Percentiles rank a stretch among this genome's conserved stretches.
These are phyloP conservation scores for Chaetothyriales sp. DNA, from an alignment of 2,329 filamentous ascomycete genomes.

Conservation along the genomic window DNA sequence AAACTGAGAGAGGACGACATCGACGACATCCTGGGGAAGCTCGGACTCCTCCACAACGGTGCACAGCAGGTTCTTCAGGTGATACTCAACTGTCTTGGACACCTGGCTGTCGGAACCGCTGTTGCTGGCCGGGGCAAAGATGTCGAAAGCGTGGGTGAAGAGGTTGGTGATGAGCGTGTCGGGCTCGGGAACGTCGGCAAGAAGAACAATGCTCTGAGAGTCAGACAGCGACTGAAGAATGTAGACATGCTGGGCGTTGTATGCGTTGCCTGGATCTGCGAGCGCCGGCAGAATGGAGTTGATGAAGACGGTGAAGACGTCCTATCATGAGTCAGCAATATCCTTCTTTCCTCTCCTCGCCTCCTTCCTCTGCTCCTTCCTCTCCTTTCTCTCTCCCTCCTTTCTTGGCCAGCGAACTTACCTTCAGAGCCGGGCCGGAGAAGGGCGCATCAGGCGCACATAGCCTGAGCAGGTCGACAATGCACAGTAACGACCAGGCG, in stretches of 20 bases:
- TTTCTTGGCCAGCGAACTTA: constrained; percentile 26
- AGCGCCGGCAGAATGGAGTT: constrained; percentile 70
- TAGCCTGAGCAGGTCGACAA: constrained; percentile 83
- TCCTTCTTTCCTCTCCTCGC: not conserved
- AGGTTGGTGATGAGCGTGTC: constrained; percentile 66
- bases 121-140: constrained; percentile 64
- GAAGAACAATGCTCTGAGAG: constrained; percentile 83
- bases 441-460: constrained; percentile 93
- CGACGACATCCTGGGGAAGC: constrained; percentile 67
- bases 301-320: constrained; percentile 84
- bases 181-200: constrained; percentile 72
- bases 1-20: constrained; percentile 91
- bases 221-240: constrained; percentile 77
- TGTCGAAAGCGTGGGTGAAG: constrained; percentile 84
- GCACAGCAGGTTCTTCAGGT: constrained; percentile 73
- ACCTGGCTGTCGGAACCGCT: constrained; percentile 63
- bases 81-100: constrained; percentile 83
- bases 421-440: constrained; percentile 78
- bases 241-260: constrained; percentile 86
- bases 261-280: constrained; percentile 71
- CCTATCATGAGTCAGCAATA: constrained; percentile 35
- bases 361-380: not conserved
- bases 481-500: constrained; percentile 73
- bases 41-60: constrained; percentile 77
- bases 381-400: not conserved